phyloP scores from a whole-genome alignment of 257 asterid species.

The Vinca minor region DNA sequence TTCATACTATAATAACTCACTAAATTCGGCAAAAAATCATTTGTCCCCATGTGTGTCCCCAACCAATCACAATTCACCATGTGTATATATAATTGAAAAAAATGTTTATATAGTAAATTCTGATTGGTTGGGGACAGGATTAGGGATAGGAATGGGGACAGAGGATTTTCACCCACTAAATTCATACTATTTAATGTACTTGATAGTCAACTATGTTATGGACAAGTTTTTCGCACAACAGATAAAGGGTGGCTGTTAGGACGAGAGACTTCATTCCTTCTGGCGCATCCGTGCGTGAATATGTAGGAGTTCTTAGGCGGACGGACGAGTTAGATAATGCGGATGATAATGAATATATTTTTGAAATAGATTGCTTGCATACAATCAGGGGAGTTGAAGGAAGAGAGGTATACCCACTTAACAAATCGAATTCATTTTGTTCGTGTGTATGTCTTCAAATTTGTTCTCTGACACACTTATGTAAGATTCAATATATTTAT shows the following conservation, averaged over 20 bases:
- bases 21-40: no score
- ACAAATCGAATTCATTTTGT: neutral
- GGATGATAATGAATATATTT: conserved; percentile 16
- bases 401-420: conserved; percentile 18
- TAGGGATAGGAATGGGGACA: no score
- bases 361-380: conserved; percentile 23
- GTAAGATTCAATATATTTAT: neutral
- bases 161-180: neutral
- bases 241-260: conserved; percentile 20
- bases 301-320: conserved; percentile 12
- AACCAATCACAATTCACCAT: no score
- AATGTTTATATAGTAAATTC: no score
- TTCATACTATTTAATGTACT: neutral
- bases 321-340: conserved; percentile 11
- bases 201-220: neutral
- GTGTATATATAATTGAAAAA: no score
- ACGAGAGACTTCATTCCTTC: conserved; percentile 20
- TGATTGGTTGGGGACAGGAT: no score
- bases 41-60: no score
- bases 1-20: no score
- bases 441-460: neutral
- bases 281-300: conserved; percentile 22
- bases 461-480: neutral
- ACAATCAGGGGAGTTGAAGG: conserved; percentile 23
- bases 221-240: conserved; percentile 15